Evolutionary conservation across 768 basidiomycete species (phyloP).

Genomic region (Tremella mesenterica): DNA sequence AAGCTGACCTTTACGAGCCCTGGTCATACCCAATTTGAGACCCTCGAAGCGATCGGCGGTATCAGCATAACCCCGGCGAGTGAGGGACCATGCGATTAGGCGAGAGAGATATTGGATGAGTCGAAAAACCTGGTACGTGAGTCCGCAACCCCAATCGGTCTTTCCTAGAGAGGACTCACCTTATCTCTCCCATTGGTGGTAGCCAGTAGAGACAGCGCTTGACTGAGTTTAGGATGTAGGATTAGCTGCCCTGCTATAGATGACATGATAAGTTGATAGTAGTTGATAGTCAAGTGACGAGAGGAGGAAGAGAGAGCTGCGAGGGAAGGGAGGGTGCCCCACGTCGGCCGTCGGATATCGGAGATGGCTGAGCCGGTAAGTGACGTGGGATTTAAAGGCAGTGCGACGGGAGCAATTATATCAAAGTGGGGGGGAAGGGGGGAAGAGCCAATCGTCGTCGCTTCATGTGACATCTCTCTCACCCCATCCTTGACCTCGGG

Average conservation of each 20-base stretch:
- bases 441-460: too few species aligned
- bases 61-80: slow-evolving; percentile 60
- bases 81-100: slow-evolving; percentile 74
- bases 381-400: neutral
- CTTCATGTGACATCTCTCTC: too few species aligned
- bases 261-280: slow-evolving; percentile 24
- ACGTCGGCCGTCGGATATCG: too few species aligned
- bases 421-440: too few species aligned
- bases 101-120: slow-evolving; percentile 83
- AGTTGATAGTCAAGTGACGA: neutral
- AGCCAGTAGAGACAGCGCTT: slow-evolving; percentile 63
- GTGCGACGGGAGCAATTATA: too few species aligned
- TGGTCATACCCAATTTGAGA: slow-evolving; percentile 74
- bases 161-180: slow-evolving; percentile 46
- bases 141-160: neutral
- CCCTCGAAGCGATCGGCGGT: slow-evolving; percentile 71
- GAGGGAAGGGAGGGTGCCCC: too few species aligned
- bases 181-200: slow-evolving; percentile 89
- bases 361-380: neutral
- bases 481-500: neutral
- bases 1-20: slow-evolving; percentile 69
- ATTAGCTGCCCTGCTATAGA: slow-evolving; percentile 53
- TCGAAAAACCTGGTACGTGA: slow-evolving; percentile 62
- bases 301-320: neutral
- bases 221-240: slow-evolving; percentile 72